phyloP scores from a whole-genome alignment of 78 protist species.

The Dictyostelium firmibasis region DNA sequence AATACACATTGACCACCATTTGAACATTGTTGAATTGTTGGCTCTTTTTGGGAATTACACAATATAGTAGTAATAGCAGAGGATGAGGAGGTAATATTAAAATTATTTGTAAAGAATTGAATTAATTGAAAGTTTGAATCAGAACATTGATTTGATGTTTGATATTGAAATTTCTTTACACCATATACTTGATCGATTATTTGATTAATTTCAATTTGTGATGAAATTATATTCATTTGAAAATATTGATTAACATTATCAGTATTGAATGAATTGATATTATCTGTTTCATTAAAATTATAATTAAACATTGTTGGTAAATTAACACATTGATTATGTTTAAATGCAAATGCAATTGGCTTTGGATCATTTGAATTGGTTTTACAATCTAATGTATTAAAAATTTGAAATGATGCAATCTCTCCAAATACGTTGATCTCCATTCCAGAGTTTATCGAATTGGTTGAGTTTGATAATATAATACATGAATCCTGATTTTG shows the following conservation, averaged over 20 bases:
- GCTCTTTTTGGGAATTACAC: background rate
- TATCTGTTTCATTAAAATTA: background rate
- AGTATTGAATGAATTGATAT: background rate
- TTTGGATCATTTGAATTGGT: background rate
- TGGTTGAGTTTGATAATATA: background rate
- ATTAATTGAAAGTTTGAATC: background rate
- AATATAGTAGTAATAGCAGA: background rate
- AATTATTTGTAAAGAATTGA: slow-evolving; percentile 3
- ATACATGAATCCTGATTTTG: background rate
- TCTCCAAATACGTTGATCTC: background rate
- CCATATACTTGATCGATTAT: background rate
- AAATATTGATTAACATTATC: background rate
- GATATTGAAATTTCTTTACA: slow-evolving; percentile 1
- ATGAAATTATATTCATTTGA: background rate
- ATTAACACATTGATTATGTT: background rate
- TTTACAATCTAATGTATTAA: background rate
- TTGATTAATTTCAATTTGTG: background rate
- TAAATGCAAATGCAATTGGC: background rate
- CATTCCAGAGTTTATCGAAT: background rate
- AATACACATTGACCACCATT: background rate
- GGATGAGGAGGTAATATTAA: background rate
- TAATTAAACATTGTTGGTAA: background rate
- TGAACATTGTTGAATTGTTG: background rate
- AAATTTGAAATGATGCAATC: background rate
- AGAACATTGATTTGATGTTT: background rate